Conservation (phyloP, 257 asterid species). For the Haberlea rhodopensis region DNA sequence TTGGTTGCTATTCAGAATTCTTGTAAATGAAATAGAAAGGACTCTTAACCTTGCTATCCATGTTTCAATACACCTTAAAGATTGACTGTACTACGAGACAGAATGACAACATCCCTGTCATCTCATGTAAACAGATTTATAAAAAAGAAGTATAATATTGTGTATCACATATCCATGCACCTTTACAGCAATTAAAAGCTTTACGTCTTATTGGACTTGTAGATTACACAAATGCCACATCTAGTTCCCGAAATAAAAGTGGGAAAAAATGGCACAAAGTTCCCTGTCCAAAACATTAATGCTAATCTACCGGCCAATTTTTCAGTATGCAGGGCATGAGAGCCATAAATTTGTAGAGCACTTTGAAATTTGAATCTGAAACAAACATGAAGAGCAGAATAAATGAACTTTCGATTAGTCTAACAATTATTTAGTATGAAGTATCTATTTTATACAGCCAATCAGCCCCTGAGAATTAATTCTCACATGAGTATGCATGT, state of each 20-base stretch:
- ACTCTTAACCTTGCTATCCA: background rate
- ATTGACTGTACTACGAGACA: background rate
- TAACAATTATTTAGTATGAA: too few relatives aligned
- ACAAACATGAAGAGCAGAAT: background rate
- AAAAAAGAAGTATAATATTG: too few relatives aligned
- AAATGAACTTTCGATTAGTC: too few relatives aligned
- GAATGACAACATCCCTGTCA: background rate
- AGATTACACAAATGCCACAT: background rate
- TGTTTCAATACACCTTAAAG: background rate
- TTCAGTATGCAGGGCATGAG: too few relatives aligned
- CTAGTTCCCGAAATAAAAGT: background rate
- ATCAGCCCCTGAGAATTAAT: background rate
- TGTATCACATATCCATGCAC: background rate
- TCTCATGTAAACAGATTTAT: background rate
- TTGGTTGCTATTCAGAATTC: background rate
- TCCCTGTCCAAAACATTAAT: background rate
- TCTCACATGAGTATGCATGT: background rate
- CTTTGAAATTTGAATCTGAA: background rate
- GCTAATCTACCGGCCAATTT: background rate
- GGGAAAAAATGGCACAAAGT: background rate
- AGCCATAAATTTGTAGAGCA: background rate
- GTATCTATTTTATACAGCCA: background rate
- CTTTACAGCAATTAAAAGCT: background rate
- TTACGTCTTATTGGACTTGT: background rate
- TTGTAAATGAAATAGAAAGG: slow-evolving; percentile 1